Evolutionary conservation across 306 rosid species (phyloP).

Genomic region (Cucurbita maxima): DNA sequence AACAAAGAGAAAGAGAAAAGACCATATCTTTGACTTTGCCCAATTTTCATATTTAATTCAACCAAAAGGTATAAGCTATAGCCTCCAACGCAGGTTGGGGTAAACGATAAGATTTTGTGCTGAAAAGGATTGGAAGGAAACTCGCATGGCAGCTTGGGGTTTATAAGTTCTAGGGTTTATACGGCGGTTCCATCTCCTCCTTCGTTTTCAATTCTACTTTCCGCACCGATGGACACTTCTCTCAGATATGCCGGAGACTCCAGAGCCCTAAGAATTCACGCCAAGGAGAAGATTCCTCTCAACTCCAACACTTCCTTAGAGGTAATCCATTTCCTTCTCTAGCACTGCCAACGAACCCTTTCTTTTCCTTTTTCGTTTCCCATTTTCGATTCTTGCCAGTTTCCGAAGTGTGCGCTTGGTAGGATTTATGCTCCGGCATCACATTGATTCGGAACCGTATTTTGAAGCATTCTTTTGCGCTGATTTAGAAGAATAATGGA

Average conservation of each 20-base stretch:
- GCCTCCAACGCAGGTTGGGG: background rate
- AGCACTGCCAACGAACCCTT: background rate
- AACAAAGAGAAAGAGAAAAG: too few species aligned
- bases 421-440: background rate
- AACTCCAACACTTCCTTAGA: conserved; percentile 57
- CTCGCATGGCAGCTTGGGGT: background rate
- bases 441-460: background rate
- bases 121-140: background rate
- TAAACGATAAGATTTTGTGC: background rate
- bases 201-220: background rate
- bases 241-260: conserved; percentile 55
- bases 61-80: background rate
- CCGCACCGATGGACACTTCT: conserved; percentile 62
- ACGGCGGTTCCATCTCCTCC: background rate
- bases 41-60: background rate
- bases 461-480: too few species aligned
- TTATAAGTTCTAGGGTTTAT: background rate
- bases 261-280: conserved; percentile 53
- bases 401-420: background rate
- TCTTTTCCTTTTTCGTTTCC: background rate
- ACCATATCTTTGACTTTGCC: background rate
- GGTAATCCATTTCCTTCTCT: conserved; percentile 20
- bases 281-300: conserved; percentile 50
- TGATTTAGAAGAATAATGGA: background rate
- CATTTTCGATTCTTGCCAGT: background rate